Conservation (phyloP, 2,329 filamentous ascomycete species). For the Apiospora malaysiana region DNA sequence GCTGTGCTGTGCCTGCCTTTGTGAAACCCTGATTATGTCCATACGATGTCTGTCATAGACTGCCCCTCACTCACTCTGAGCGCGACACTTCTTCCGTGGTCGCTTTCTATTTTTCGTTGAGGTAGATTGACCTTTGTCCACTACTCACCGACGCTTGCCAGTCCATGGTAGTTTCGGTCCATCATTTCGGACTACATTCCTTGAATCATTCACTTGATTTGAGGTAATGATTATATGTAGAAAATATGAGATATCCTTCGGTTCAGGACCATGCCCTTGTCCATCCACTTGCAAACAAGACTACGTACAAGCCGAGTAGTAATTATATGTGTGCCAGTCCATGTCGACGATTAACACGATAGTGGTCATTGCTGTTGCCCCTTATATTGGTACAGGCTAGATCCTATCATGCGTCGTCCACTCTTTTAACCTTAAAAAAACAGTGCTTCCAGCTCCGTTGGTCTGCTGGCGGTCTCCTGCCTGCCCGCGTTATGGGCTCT, state of each 20-base stretch:
- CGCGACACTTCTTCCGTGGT: constrained; percentile 16
- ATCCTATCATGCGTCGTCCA: background rate
- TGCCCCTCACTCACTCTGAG: constrained; percentile 12
- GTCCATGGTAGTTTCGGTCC: constrained; percentile 16
- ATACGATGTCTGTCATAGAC: background rate
- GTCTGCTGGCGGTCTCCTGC: background rate
- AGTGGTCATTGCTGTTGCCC: too few relatives aligned
- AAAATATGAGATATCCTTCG: background rate
- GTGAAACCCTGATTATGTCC: background rate
- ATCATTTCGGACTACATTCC: constrained; percentile 9
- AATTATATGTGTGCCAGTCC: too few relatives aligned
- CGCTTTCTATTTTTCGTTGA: constrained; percentile 17
- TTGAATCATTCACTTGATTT: background rate
- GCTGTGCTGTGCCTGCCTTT: background rate
- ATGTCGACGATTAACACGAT: too few relatives aligned
- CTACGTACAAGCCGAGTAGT: too few relatives aligned
- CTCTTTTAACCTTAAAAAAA: background rate
- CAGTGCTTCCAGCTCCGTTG: background rate
- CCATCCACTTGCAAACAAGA: too few relatives aligned
- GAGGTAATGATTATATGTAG: background rate
- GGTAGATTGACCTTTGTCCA: constrained; percentile 12
- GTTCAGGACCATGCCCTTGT: background rate
- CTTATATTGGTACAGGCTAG: background rate
- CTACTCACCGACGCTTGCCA: constrained; percentile 12
- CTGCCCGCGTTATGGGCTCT: background rate